Base-by-base conservation (phyloP, 495 filamentous ascomycete species). In the Bacidia rubella region DNA sequence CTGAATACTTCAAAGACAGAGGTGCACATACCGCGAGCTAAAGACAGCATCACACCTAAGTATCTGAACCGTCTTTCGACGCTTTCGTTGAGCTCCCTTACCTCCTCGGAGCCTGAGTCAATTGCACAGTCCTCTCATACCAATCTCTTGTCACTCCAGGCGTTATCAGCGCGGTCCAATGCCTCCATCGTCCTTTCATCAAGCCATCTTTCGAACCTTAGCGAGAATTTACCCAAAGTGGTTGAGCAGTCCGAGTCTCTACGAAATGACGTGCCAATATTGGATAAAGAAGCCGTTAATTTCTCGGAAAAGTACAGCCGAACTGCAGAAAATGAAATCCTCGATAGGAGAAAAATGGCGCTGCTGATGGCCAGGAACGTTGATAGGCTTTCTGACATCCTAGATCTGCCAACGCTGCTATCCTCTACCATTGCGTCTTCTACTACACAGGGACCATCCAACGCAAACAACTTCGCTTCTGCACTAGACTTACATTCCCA, bases 401-500 rank as follows among this genome's bases (percentile, higher is more conserved):
- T 99, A 19, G 89, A 96, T 57, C 77, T 99, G 19, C 93, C 93
- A 2, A 84, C 85, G 1, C 70, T 97, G 29, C 79, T 99, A 1
- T 81, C 84, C 3, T 80, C 85, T 12, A 74, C 85, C 21, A 85
- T 90, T 21, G 77, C 80, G 15, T 76, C 79, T 12, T 53, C 55
- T 1, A 68, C 69, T 24, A 63, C 68, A 4, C 57, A 71, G 9
- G 66, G 72, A 0, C 64, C 72, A 2, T 65, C 68, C 3, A 63
- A 71, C 11, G 81, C 78, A n/a, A 78, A 81, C 12, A 92, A 85
- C 56, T 95, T 95, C 67, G 84, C 90, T 2, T 85, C 87, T 0
- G 90, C 90, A 1, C 73, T 99, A 42, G 93, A 99, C 60, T 72
- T 97, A 3, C 82, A 95, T 63, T 81, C 84, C n/a, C 93, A 96